A percentile compares a stretch with the other conserved stretches of the same genome.
These are phyloP conservation scores for Parietichytrium sp. DNA, from an alignment of 108 stramenopile genomes.

Conservation along the genomic window DNA sequence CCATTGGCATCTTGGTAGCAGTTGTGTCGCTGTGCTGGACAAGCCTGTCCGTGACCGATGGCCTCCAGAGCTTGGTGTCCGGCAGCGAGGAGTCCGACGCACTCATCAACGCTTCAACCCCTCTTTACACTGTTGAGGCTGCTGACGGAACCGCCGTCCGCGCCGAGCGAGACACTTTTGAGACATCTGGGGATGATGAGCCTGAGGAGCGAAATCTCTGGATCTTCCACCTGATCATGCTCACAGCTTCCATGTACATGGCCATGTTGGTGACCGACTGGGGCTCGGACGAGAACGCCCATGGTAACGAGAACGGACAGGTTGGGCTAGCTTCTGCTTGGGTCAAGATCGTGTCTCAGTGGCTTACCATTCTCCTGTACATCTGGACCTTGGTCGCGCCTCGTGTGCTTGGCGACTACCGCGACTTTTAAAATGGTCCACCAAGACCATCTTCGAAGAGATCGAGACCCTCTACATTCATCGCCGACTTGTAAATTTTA, in stretches of 20 bases:
- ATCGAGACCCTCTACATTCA: no score
- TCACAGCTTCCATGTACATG: constrained; percentile 33
- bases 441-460: no score
- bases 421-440: constrained; percentile 27
- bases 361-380: constrained; percentile 38
- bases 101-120: neutral
- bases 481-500: no score
- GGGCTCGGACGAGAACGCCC: constrained; percentile 3
- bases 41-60: neutral
- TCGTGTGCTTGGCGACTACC: constrained; percentile 32
- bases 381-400: constrained; percentile 26
- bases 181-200: neutral
- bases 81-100: neutral
- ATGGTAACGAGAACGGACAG: constrained; percentile 15
- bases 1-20: constrained; percentile 7
- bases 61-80: neutral
- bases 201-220: neutral
- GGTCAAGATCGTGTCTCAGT: constrained; percentile 30
- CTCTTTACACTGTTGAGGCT: constrained; percentile 26
- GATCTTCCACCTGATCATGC: constrained; percentile 32
- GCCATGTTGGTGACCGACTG: constrained; percentile 35
- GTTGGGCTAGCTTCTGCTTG: constrained; percentile 10
- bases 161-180: neutral
- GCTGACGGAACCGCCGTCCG: neutral
- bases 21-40: constrained; percentile 4